Percentiles rank a stretch among this genome's conserved stretches.
These are phyloP conservation scores for Vaccinium macrocarpon DNA, from an alignment of 148 eudicot species.

Conservation along the genomic window DNA sequence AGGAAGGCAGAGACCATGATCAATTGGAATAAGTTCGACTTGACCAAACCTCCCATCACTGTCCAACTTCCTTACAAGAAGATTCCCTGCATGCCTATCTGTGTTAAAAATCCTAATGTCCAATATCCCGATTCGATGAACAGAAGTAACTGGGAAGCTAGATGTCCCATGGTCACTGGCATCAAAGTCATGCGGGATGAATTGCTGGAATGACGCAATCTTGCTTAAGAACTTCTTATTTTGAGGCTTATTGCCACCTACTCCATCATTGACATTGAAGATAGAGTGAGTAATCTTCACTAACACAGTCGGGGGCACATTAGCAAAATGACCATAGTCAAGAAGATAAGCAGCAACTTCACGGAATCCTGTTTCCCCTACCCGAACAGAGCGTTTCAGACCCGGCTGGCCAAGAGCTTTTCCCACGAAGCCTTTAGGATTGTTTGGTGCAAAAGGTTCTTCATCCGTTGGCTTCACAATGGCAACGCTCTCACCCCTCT, in stretches of 20 bases:
- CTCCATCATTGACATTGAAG: constrained; percentile 78
- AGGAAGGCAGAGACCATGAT: constrained; percentile 96
- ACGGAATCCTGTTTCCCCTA: constrained; percentile 91
- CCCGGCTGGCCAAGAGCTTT: constrained; percentile 96
- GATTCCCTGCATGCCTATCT: constrained; percentile 93
- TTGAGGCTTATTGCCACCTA: constrained; percentile 55
- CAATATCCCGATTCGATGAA: constrained; percentile 91
- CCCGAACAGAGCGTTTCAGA: constrained; percentile 78
- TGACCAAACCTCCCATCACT: constrained; percentile 72
- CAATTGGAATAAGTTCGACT: constrained; percentile 93
- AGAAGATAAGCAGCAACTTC: constrained; percentile 97
- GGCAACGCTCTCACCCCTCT: constrained; percentile 77
- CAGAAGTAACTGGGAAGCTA: constrained; percentile 78
- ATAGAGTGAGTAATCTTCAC: constrained; percentile 92
- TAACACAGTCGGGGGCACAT: constrained; percentile 84
- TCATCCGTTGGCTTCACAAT: constrained; percentile 99
- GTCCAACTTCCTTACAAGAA: constrained; percentile 79
- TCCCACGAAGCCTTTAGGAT: constrained; percentile 96
- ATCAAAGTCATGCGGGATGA: constrained; percentile 86
- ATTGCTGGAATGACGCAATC: constrained; percentile 91
- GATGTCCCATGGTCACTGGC: constrained; percentile 98
- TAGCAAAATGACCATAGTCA: constrained; percentile 71
- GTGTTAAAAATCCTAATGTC: constrained; percentile 93
- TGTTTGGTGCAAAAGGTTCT: constrained; percentile 98
- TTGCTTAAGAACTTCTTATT: constrained; percentile 62